Percentiles rank a stretch among this genome's conserved stretches.
Evolutionary conservation across 352 stramenopile genomes (phyloP).

Genomic region (Pythium pyrilobum): DNA sequence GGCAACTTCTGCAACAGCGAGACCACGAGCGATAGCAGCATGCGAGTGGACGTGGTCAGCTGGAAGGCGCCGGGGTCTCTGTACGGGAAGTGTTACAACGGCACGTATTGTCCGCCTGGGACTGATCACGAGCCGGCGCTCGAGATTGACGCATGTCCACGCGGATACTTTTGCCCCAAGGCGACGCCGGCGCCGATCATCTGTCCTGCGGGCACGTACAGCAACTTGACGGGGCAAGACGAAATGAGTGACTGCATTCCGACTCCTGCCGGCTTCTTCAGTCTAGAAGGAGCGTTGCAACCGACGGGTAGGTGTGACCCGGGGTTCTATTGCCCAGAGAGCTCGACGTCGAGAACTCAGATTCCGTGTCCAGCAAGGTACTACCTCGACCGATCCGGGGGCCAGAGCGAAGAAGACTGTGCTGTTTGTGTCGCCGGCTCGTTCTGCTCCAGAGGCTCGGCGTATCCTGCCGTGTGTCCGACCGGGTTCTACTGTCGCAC

Average conservation of each 20-base stretch:
- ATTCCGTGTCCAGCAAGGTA: conserved; percentile 73
- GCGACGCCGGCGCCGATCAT: conserved; percentile 58
- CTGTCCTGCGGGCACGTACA: conserved; percentile 83
- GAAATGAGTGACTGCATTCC: conserved; percentile 64
- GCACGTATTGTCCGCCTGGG: conserved; percentile 75
- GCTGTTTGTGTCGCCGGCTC: conserved; percentile 58
- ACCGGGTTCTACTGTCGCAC: conserved; percentile 87
- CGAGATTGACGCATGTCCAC: conserved; percentile 64
- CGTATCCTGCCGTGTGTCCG: conserved; percentile 63
- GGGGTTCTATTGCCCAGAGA: conserved; percentile 83
- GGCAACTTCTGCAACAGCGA: conserved; percentile 78
- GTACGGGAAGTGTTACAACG: conserved; percentile 83
- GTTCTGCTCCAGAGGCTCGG: conserved; percentile 62
- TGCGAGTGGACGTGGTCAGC: conserved; percentile 45
- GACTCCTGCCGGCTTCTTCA: conserved; percentile 67
- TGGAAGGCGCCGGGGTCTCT: conserved; percentile 55
- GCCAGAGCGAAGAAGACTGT: conserved; percentile 67
- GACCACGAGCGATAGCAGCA: conserved; percentile 58
- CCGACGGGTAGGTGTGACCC: conserved; percentile 55
- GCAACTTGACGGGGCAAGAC: conserved; percentile 76
- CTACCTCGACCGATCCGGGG: conserved; percentile 61
- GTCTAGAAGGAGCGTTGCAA: conserved; percentile 47
- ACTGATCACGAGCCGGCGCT: conserved; percentile 68
- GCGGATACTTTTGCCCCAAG: conserved; percentile 75
- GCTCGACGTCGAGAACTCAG: conserved; percentile 63